These are phyloP conservation scores for Hypoxylon sp. DNA, from an alignment of 2,329 filamentous ascomycete species.

Conservation along the genomic window DNA sequence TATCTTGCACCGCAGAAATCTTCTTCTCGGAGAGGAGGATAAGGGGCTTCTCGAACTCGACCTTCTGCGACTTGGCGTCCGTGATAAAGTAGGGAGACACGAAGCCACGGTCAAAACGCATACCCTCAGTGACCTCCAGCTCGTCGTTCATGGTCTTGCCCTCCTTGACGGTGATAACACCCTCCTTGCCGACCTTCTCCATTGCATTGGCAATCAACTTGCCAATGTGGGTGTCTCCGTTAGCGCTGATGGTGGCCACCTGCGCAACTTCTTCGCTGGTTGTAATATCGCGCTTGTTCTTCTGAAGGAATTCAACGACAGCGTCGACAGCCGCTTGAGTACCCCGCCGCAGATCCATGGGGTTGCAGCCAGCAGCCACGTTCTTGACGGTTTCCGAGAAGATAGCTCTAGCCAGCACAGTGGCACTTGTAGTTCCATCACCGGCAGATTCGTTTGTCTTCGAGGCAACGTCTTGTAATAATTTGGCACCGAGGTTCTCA, in stretches of 20 bases:
- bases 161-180: constrained; percentile 99
- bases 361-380: constrained; percentile 98
- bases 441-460: constrained; percentile 99
- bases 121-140: constrained; percentile 98
- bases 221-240: constrained; percentile 95
- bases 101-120: constrained; percentile 99
- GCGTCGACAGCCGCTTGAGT: constrained; percentile 97
- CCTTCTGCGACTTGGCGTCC: constrained; percentile 98
- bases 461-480: constrained; percentile 97
- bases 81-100: constrained; percentile 99
- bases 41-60: constrained; percentile 99
- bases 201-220: constrained; percentile 97
- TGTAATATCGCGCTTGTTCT: constrained; percentile 98
- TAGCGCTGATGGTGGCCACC: constrained; percentile 97
- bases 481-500: constrained; percentile 97
- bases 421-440: constrained; percentile 98
- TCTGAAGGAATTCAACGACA: constrained; percentile 92
- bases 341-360: constrained; percentile 97
- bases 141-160: constrained; percentile 98
- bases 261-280: constrained; percentile 97
- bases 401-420: constrained; percentile 95
- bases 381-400: constrained; percentile 99
- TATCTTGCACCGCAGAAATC: constrained; percentile 99
- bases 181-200: constrained; percentile 99
- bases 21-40: constrained; percentile 99